Conservation (phyloP, 169 alveolate genomes). For the Perkinsus chesapeaki region DNA sequence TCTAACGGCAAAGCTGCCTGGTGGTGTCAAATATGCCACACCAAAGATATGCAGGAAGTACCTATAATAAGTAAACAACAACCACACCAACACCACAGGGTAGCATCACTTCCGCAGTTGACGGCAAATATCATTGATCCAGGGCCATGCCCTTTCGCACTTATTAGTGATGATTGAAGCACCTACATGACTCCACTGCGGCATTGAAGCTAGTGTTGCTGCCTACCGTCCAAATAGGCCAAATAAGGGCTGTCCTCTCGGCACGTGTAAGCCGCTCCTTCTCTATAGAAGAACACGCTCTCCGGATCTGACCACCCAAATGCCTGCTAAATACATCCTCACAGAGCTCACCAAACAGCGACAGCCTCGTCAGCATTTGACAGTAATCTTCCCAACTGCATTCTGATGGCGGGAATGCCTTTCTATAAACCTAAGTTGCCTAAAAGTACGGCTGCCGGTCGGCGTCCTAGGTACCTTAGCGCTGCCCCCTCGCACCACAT, state of each 20-base stretch:
- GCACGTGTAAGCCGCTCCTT: not conserved
- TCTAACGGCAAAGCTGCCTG: not conserved
- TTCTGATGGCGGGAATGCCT: not conserved
- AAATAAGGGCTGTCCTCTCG: not conserved
- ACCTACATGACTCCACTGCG: not conserved
- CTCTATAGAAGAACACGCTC: not conserved
- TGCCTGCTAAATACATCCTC: not conserved
- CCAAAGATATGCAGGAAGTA: not conserved
- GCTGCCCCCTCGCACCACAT: not conserved
- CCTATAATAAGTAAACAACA: not conserved
- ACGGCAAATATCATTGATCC: not conserved
- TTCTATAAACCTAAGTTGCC: not conserved
- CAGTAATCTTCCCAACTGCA: not conserved
- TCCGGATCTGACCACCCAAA: not conserved
- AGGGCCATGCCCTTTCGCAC: not conserved
- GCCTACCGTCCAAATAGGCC: not conserved
- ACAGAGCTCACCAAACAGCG: not conserved
- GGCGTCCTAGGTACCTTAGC: not conserved
- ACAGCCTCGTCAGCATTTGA: not conserved
- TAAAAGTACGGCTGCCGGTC: not conserved
- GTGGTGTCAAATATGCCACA: not conserved
- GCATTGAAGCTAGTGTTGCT: not conserved
- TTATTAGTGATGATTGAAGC: not conserved
- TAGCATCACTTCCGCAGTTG: not conserved
- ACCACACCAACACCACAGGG: not conserved